Percentiles rank a stretch among this genome's conserved stretches.
Evolutionary conservation across 768 basidiomycete genomes (phyloP).

Genomic region (Holtermanniella nyarrowii): DNA sequence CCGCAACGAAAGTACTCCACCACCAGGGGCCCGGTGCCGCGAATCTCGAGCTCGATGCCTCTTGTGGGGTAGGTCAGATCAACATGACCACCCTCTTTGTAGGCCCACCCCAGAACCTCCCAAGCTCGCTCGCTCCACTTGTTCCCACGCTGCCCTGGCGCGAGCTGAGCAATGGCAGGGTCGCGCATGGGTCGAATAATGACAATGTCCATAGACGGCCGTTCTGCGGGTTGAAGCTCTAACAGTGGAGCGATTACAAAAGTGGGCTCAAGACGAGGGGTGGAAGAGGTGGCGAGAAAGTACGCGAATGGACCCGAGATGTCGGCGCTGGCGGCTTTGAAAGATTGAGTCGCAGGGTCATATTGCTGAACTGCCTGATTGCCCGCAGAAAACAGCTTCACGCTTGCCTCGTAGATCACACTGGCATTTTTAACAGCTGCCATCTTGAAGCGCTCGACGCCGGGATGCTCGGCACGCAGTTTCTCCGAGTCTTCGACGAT

Average conservation of each 20-base stretch:
- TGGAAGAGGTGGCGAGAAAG: conserved; percentile 70
- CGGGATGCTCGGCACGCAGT: conserved; percentile 59
- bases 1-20: conserved; percentile 70
- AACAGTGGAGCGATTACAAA: conserved; percentile 68
- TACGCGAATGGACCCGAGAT: conserved; percentile 74
- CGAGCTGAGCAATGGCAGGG: conserved; percentile 5
- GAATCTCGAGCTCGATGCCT: conserved; percentile 43
- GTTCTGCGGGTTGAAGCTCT: conserved; percentile 43
- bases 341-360: conserved; percentile 44
- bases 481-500: conserved; percentile 58
- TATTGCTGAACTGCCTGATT: conserved; percentile 49
- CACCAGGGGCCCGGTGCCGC: conserved; percentile 47
- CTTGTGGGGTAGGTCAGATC: conserved; percentile 48
- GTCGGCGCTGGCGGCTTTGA: conserved; percentile 37
- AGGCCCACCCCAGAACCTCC: conserved; percentile 57
- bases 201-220: conserved; percentile 58
- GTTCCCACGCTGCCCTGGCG: conserved; percentile 28
- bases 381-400: conserved; percentile 47
- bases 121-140: conserved; percentile 45
- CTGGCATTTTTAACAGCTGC: conserved; percentile 67
- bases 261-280: conserved; percentile 70
- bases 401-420: conserved; percentile 57
- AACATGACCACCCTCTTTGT: conserved; percentile 64
- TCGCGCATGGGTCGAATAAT: conserved; percentile 56
- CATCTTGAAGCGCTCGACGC: conserved; percentile 74